Percentiles rank a stretch among this genome's conserved stretches.
phyloP scores from a whole-genome alignment of 805 yeast species.

The Candida stauntonica region DNA sequence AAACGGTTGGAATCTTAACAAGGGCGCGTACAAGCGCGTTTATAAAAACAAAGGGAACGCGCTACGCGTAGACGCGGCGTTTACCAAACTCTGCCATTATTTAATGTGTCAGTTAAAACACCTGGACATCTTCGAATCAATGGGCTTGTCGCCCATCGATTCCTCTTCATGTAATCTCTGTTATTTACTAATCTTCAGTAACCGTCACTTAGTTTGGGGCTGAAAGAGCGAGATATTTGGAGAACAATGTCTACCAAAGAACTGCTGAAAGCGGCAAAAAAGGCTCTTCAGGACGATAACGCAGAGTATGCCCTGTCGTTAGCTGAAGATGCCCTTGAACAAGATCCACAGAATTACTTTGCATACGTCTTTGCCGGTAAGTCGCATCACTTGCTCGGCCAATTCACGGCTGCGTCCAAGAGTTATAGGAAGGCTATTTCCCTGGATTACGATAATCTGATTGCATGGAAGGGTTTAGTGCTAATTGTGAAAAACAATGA shows the following conservation, averaged over 20 bases:
- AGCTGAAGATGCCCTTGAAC: constrained; percentile 49
- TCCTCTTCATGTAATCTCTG: no score
- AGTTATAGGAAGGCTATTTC: constrained; percentile 47
- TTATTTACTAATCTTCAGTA: no score
- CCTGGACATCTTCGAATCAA: no score
- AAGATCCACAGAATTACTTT: constrained; percentile 54
- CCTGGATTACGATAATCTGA: constrained; percentile 44
- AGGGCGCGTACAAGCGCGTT: no score
- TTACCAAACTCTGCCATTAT: no score
- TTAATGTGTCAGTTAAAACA: no score
- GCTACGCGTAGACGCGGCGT: no score
- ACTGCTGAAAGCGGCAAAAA: constrained; percentile 45
- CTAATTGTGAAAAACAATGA: constrained; percentile 37
- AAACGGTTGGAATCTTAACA: no score
- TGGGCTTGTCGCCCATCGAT: no score
- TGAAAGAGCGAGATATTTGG: neutral
- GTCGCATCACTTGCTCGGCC: constrained; percentile 45
- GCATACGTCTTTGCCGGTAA: constrained; percentile 75
- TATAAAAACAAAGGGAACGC: no score
- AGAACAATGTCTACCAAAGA: constrained; percentile 31
- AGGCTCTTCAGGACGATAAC: constrained; percentile 50
- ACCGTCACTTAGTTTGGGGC: no score
- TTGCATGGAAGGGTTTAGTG: constrained; percentile 82
- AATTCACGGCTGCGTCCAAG: constrained; percentile 35
- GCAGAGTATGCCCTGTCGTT: constrained; percentile 57